Evolutionary conservation across 169 alveolate species (phyloP).

Genomic region (Babesia caballi): DNA sequence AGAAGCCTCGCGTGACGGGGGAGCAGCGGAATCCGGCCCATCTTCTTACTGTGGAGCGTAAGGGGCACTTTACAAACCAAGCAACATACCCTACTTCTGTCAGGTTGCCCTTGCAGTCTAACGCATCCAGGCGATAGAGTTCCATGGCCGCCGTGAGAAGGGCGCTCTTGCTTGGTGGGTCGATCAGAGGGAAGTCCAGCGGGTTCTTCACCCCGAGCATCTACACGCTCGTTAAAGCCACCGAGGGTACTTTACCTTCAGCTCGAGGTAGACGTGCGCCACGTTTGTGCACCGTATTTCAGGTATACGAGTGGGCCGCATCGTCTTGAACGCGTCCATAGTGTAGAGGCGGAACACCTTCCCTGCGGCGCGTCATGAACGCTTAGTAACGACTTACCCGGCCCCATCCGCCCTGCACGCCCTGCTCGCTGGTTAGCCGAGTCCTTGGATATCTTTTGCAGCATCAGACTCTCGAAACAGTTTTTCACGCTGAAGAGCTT

Average conservation of each 20-base stretch:
- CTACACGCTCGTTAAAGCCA: not conserved
- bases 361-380: conserved; percentile 72
- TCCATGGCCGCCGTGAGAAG: conserved; percentile 77
- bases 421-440: conserved; percentile 94
- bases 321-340: conserved; percentile 76
- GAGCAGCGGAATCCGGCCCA: conserved; percentile 86
- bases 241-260: conserved; percentile 62
- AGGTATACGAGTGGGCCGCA: conserved; percentile 80
- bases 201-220: conserved; percentile 81
- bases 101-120: conserved; percentile 53
- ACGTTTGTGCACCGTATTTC: conserved; percentile 89
- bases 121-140: conserved; percentile 82
- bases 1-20: conserved; percentile 88
- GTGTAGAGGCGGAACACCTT: conserved; percentile 91
- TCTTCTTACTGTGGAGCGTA: conserved; percentile 62
- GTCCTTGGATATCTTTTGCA: conserved; percentile 86
- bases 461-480: conserved; percentile 83
- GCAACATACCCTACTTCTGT: conserved; percentile 50
- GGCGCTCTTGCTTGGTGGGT: conserved; percentile 81
- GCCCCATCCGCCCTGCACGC: conserved; percentile 91
- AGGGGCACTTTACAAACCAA: not conserved
- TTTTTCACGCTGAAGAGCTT: conserved; percentile 79
- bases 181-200: conserved; percentile 82
- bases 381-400: conserved; percentile 67
- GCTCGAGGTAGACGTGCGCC: conserved; percentile 84